Evolutionary conservation across 345 rosid species (phyloP).

Genomic region (Brassica carinata): DNA sequence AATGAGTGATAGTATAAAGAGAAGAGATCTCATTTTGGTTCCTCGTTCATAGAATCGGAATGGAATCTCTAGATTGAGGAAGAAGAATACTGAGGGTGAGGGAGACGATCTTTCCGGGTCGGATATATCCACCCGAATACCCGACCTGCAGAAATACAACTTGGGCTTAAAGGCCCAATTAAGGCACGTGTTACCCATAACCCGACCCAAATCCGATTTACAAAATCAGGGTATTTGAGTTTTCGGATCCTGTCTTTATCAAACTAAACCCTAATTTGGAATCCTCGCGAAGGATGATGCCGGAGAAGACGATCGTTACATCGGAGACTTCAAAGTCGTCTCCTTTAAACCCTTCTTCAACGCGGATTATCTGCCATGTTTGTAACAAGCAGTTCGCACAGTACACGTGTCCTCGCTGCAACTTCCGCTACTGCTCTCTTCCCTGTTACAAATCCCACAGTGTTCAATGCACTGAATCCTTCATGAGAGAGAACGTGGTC

Average conservation of each 20-base stretch:
- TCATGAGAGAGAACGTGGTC: slow-evolving; percentile 87
- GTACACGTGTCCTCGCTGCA: slow-evolving; percentile 95
- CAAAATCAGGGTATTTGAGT: neutral
- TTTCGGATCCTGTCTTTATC: slow-evolving; percentile 8
- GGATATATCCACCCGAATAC: neutral
- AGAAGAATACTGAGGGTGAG: neutral
- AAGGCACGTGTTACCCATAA: neutral
- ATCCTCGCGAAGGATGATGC: slow-evolving; percentile 17
- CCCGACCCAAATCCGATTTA: neutral
- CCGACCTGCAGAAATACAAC: too few relatives aligned
- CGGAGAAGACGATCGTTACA: slow-evolving; percentile 44
- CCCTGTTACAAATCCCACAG: slow-evolving; percentile 89
- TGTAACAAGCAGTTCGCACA: slow-evolving; percentile 92
- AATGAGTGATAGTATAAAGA: slow-evolving; percentile 45
- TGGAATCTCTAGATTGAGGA: slow-evolving; percentile 18
- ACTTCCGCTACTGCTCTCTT: slow-evolving; percentile 82
- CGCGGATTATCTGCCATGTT: slow-evolving; percentile 74
- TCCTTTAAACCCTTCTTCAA: slow-evolving; percentile 55
- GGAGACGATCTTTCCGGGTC: slow-evolving; percentile 24
- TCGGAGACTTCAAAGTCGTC: slow-evolving; percentile 55
- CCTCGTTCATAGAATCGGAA: too few relatives aligned
- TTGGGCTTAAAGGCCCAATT: neutral
- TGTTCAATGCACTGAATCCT: slow-evolving; percentile 83
- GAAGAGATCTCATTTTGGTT: slow-evolving; percentile 43
- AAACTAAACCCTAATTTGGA: slow-evolving; percentile 19